Conservation (phyloP, 768 basidiomycete species). For the Calocybe gangraenosa region DNA sequence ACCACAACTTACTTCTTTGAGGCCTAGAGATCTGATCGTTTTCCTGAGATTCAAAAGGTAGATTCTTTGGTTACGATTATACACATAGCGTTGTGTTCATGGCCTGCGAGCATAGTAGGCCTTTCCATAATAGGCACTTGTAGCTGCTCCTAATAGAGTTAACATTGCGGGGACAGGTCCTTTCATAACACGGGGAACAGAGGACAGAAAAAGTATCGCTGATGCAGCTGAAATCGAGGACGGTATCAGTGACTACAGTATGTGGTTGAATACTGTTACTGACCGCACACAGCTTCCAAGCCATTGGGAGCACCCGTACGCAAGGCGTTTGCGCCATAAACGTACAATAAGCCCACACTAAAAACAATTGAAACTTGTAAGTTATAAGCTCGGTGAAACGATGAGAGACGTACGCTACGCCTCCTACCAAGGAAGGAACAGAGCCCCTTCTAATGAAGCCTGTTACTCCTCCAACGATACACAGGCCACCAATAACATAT, state of each 20-base stretch:
- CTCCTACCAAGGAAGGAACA: conserved; percentile 79
- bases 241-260: not conserved
- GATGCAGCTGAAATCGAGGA: conserved; percentile 57
- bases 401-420: conserved; percentile 54
- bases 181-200: conserved; percentile 66
- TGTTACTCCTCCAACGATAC: conserved; percentile 71
- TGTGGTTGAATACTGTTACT: conserved; percentile 16
- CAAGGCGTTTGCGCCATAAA: conserved; percentile 76
- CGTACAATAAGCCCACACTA: conserved; percentile 75
- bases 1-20: no score
- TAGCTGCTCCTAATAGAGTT: conserved; percentile 53
- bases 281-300: conserved; percentile 76
- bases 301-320: conserved; percentile 70
- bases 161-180: conserved; percentile 70
- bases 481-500: conserved; percentile 71
- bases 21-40: no score
- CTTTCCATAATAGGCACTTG: conserved; percentile 68
- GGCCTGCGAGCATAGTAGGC: conserved; percentile 41
- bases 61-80: no score
- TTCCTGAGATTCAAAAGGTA: no score
- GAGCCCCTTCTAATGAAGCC: conserved; percentile 72
- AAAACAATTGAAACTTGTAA: not conserved
- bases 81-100: conserved; percentile 7
- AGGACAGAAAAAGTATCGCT: conserved; percentile 68
- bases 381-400: not conserved